Evolutionary conservation across 768 basidiomycete genomes (phyloP), one percentile per base, ranked within the genome.

Genomic region (Podaxis sp.): DNA sequence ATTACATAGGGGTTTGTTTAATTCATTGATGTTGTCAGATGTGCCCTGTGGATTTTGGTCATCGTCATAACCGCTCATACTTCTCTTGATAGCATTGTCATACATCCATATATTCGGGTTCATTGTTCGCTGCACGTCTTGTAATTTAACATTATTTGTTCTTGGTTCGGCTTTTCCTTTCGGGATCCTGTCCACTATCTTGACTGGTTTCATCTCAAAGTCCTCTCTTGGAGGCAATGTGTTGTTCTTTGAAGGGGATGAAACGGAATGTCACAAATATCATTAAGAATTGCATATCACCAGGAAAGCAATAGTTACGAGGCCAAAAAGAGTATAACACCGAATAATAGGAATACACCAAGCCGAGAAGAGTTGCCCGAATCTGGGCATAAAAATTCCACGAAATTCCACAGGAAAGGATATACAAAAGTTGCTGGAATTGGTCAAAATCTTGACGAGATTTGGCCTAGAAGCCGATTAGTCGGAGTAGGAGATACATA

Each of bases 401-500:
- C 5, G 49, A 30, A 38, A 2, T 36, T 59, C 30, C 39, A 40
- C 38, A 8, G 13, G 13, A 26, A 39, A 40, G 13, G 15, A 24
- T 12, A 24, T 51, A 28, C 22, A 51, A 22, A 15, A 33, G 33
- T 9, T 33, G 4, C 42, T 44, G n/a, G 42, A 44, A 44, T 19
- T 28, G 26, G 26, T 51, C 12, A 11, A 51, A 13, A 19, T 44
- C 15, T 19, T 44, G 42, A 44, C 13, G 26, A 51, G 24, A 51
- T 51, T 51, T 51, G 56, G 59, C 42, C 57, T 77, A 89, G 64
- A 78, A 75, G 42, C 91, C 90, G 67, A 89, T 79, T 52, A 93
- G 77, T 67, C 89, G 84, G 73, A 95, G 83, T 61, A 95, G 68
- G 60, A 96, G 83, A 74, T 95, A 96, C 51, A 93, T 68, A 56